A percentile compares a stretch with the other conserved stretches of the same genome.
These are phyloP conservation scores for Termitomyces eurrhizus DNA, from an alignment of 768 basidiomycete genomes.

Conservation along the genomic window DNA sequence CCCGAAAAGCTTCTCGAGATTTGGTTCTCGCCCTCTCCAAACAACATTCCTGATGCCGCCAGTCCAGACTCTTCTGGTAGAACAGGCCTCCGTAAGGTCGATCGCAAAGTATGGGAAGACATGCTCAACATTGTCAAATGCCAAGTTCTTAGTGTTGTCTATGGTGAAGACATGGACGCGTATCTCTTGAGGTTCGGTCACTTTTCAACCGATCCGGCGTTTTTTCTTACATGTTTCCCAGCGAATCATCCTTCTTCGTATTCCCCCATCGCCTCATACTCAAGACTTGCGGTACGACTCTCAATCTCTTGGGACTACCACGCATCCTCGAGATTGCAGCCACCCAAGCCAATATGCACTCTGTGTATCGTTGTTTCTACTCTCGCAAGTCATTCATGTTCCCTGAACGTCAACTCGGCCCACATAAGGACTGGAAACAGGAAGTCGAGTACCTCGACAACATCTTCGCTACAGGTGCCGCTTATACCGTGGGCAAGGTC, in stretches of 20 bases:
- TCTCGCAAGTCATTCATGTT: conserved; percentile 99
- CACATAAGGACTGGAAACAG: conserved; percentile 90
- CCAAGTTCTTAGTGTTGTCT: conserved; percentile 87
- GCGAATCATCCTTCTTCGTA: conserved; percentile 96
- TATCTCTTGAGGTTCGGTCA: conserved; percentile 85
- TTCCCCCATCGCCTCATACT: conserved; percentile 94
- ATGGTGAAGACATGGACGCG: conserved; percentile 90
- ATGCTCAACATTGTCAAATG: conserved; percentile 98
- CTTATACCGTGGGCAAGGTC: conserved; percentile 95
- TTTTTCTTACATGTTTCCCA: conserved; percentile 29
- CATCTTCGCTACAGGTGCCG: conserved; percentile 84
- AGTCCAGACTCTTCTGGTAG: conserved; percentile 34
- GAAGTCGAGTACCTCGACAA: conserved; percentile 91
- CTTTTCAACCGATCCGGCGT: neutral
- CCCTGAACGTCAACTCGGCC: conserved; percentile 90
- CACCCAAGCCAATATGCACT: conserved; percentile 55
- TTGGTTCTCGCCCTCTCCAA: conserved; percentile 87
- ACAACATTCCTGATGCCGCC: conserved; percentile 47
- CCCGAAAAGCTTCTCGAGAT: conserved; percentile 95
- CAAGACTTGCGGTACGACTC: conserved; percentile 98
- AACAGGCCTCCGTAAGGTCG: conserved; percentile 74
- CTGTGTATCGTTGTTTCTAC: conserved; percentile 92
- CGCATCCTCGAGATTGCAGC: conserved; percentile 93
- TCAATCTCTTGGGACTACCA: conserved; percentile 93
- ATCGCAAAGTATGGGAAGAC: conserved; percentile 83